Base-by-base conservation (phyloP, 768 basidiomycete genomes). In the Phylloporus sp. region DNA sequence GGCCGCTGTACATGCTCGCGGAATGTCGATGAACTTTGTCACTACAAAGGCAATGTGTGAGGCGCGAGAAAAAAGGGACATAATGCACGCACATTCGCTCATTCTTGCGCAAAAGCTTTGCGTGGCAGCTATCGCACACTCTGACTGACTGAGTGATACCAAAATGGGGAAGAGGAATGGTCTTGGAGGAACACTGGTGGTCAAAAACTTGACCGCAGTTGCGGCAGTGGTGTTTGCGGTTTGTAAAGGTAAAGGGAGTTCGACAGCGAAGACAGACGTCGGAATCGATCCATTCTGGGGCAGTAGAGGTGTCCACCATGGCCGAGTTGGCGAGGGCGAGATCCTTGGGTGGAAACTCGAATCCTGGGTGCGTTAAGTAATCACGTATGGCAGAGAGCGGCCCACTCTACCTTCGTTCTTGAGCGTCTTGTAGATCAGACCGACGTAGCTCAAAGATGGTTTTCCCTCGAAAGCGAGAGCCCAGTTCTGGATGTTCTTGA, bases 181-280 rank as follows among this genome's bases (percentile, higher is more conserved):
- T 71, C 66, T 91, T 88, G 27, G 87, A 84, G 1, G 91, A 94
- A 65, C 96, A 99, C 33, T 81, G 76, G 44, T 94, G 91, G 68
- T 97, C 95, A 61, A 96, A 98, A 13, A 98, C 92, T 62, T 86
- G 84, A 8, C 96, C 96, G 68, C 96, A 99, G 65, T 97, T 97
- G 13, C 96, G 82, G 63, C 96, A 99, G 60, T 99, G 96, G 59
- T 99, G 96, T 63, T 97, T 97, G 41, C 96, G 80, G 63, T 98
- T 98, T 24, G 93, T 96, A 63, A 97, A 93, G 1, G 84, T 80
- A 67, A 99, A 99, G 0, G 90, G 65, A 0, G 87, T 84, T 15
- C 96, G 80, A 66, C 96, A 99, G 17, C 92, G 82, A 48, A 95
- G 79, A 64, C 96, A 99, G 14, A 93, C 80, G 37, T 96, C 91